A percentile compares a stretch with the other conserved stretches of the same genome.
Evolutionary conservation across 352 stramenopile genomes (phyloP).

Genomic region (Phytophthora hybrid): DNA sequence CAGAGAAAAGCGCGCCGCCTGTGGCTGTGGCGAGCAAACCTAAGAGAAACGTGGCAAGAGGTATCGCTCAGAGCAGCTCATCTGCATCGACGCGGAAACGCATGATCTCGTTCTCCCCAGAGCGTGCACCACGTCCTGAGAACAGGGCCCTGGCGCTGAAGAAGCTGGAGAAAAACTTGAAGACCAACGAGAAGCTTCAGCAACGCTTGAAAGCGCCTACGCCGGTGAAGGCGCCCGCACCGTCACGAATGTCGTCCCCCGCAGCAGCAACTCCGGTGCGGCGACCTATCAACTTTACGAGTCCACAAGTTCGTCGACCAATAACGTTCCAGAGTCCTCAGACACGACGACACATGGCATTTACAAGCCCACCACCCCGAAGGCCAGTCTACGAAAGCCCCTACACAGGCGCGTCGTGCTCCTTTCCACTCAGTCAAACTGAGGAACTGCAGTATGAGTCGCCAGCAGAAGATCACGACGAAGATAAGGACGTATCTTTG

Average conservation of each 20-base stretch:
- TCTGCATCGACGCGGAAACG: constrained; percentile 72
- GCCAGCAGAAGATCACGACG: constrained; percentile 17
- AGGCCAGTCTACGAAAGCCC: constrained; percentile 36
- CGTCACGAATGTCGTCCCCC: constrained; percentile 38
- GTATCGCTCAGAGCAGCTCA: constrained; percentile 80
- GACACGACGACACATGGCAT: constrained; percentile 22
- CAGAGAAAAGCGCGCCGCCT: constrained; percentile 49
- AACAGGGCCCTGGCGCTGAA: constrained; percentile 61
- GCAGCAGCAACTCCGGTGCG: constrained; percentile 18
- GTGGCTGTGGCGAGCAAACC: constrained; percentile 37
- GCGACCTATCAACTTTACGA: constrained; percentile 38
- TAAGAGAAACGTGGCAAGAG: constrained; percentile 51
- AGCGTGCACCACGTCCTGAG: constrained; percentile 61
- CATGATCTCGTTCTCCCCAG: constrained; percentile 85
- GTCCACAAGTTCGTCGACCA: constrained; percentile 31
- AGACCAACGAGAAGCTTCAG: constrained; percentile 74
- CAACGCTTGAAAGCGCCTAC: constrained; percentile 62
- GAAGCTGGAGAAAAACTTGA: constrained; percentile 78
- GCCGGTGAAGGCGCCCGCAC: constrained; percentile 41
- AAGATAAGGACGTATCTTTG: constrained; percentile 16
- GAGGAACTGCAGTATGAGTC: constrained; percentile 44
- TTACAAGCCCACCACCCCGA: constrained; percentile 26
- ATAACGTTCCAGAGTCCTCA: constrained; percentile 42
- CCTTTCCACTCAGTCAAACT: constrained; percentile 45
- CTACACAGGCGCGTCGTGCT: constrained; percentile 33